Percentiles rank a stretch among this genome's conserved stretches.
These are phyloP conservation scores for Phylloporus sp. DNA, from an alignment of 768 basidiomycete genomes.

Conservation along the genomic window DNA sequence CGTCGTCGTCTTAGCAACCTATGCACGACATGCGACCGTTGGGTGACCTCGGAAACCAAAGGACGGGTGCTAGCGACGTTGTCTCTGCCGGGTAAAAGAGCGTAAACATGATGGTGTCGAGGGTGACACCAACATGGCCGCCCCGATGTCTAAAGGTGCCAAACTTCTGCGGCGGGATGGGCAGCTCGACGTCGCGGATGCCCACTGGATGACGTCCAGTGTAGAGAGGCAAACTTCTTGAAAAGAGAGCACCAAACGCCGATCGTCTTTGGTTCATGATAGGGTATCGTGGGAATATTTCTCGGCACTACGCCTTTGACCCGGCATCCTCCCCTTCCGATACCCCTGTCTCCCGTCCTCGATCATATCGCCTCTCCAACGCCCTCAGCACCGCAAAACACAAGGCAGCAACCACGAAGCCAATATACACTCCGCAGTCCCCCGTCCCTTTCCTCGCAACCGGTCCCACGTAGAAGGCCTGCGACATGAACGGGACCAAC, in stretches of 20 bases:
- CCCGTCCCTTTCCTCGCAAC: constrained; percentile 42
- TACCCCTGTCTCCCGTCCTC: not conserved
- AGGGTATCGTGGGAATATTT: too few species aligned
- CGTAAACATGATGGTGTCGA: constrained; percentile 30
- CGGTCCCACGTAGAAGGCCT: constrained; percentile 49
- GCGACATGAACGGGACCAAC: constrained; percentile 46
- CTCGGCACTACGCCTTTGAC: constrained; percentile 3
- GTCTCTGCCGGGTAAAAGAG: constrained; percentile 30
- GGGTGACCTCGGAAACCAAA: constrained; percentile 30
- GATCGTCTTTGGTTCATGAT: constrained; percentile 2
- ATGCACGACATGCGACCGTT: not conserved
- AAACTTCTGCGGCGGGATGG: constrained; percentile 23
- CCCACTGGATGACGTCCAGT: constrained; percentile 29
- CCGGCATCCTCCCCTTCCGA: not conserved
- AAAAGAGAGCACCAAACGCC: constrained; percentile 17
- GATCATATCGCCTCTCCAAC: constrained; percentile 23
- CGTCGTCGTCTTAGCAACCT: not conserved
- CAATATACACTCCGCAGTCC: constrained; percentile 44
- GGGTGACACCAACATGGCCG: constrained; percentile 22
- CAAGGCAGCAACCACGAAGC: constrained; percentile 31
- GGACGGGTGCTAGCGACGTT: not conserved
- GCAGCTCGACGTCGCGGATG: constrained; percentile 30
- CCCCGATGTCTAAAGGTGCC: constrained; percentile 25
- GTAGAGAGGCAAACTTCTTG: constrained; percentile 28
- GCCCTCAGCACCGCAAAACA: constrained; percentile 29